Percentiles rank a stretch among this genome's conserved stretches.
Conservation (phyloP, 345 rosid genomes). For the Iberis pinnata region DNA sequence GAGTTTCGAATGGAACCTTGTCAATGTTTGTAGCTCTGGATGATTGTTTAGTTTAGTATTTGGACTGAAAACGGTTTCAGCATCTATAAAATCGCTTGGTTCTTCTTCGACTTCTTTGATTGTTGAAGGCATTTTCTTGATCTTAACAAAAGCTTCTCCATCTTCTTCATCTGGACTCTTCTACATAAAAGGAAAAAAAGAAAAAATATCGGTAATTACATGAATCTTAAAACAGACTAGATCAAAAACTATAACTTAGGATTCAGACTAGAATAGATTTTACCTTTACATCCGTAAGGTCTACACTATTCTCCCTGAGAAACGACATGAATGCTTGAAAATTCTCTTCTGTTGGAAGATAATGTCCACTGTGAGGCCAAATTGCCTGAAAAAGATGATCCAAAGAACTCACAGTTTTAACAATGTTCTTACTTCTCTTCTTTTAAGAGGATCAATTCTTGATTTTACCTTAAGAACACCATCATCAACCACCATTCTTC, state of each 20-base stretch:
- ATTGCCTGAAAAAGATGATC: conserved; percentile 46
- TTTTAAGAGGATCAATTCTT: not conserved
- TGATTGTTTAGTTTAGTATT: conserved; percentile 20
- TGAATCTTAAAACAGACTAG: not conserved
- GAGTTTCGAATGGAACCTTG: conserved; percentile 32
- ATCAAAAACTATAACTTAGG: too few species aligned
- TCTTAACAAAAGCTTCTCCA: conserved; percentile 30
- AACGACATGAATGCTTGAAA: conserved; percentile 65
- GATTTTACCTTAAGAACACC: conserved; percentile 61
- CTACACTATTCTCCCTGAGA: conserved; percentile 59
- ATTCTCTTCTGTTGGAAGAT: conserved; percentile 93
- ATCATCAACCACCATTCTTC: conserved; percentile 59
- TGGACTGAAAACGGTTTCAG: conserved; percentile 17
- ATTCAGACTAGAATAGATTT: conserved; percentile 29
- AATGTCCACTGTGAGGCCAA: conserved; percentile 98
- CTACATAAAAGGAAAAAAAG: conserved; percentile 33
- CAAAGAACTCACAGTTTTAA: conserved; percentile 22
- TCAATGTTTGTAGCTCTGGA: conserved; percentile 26
- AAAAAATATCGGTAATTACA: conserved; percentile 3
- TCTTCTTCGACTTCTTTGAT: conserved; percentile 26
- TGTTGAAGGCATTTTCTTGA: conserved; percentile 26
- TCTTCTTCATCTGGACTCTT: conserved; percentile 56
- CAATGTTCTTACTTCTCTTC: not conserved
- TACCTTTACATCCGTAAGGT: conserved; percentile 51
- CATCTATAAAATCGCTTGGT: conserved; percentile 29